A percentile compares a stretch with the other conserved stretches of the same genome.
Conservation (phyloP, 768 basidiomycete genomes). For the Leccinum obscurum region DNA sequence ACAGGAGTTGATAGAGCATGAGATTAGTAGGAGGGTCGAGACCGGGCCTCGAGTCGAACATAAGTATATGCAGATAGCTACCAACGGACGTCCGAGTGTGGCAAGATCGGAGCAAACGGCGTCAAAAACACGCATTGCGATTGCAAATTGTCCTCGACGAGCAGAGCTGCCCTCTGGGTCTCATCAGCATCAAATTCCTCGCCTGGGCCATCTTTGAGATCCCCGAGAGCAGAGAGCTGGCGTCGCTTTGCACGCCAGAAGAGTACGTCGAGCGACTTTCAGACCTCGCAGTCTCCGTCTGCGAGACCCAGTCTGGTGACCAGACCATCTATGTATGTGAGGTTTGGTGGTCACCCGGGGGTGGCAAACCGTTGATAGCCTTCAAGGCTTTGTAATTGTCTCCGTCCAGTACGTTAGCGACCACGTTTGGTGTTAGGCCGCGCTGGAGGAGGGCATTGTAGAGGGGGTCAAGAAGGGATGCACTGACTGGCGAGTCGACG, state of each 20-base stretch:
- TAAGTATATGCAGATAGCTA: slow-evolving; percentile 50
- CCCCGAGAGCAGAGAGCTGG: slow-evolving; percentile 2
- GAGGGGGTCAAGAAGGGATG: slow-evolving; percentile 57
- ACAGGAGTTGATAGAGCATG: slow-evolving; percentile 57
- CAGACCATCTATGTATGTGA: slow-evolving; percentile 51
- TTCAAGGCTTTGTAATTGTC: too few relatives aligned
- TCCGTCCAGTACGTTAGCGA: neutral
- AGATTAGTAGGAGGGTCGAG: slow-evolving; percentile 32
- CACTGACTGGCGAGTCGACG: slow-evolving; percentile 45
- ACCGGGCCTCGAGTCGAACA: slow-evolving; percentile 52
- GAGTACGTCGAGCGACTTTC: slow-evolving; percentile 42
- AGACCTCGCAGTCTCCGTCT: slow-evolving; percentile 66
- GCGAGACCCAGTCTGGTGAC: slow-evolving; percentile 59
- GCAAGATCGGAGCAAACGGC: slow-evolving; percentile 40
- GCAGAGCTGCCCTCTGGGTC: too few relatives aligned
- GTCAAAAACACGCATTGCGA: slow-evolving; percentile 62
- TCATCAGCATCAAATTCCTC: slow-evolving; percentile 14
- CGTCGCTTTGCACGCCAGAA: slow-evolving; percentile 42
- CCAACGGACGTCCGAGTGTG: slow-evolving; percentile 4
- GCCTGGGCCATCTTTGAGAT: slow-evolving; percentile 3
- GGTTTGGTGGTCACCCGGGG: too few relatives aligned
- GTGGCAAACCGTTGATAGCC: too few relatives aligned
- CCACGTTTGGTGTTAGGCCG: slow-evolving; percentile 58
- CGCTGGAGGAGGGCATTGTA: slow-evolving; percentile 72
- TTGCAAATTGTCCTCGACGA: neutral